Evolutionary conservation across 2,329 filamentous ascomycete genomes (phyloP).

Genomic region (Sporothrix brunneoviolacea): DNA sequence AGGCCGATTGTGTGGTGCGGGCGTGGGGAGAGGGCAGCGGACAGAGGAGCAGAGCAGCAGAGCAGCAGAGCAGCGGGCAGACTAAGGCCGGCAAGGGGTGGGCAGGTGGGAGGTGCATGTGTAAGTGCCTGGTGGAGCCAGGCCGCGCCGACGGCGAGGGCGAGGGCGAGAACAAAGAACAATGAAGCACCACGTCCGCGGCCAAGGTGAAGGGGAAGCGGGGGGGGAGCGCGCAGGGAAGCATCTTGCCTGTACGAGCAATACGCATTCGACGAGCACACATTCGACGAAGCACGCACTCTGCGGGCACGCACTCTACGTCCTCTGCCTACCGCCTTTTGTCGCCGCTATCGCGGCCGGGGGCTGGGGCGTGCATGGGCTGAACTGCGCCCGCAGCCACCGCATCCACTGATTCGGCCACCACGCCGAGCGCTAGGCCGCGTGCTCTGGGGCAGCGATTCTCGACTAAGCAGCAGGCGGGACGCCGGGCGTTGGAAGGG

Average conservation of each 20-base stretch:
- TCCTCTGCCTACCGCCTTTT: not conserved
- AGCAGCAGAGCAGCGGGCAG: not conserved
- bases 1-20: too few relatives aligned
- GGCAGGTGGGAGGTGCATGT: conserved; percentile 2
- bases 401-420: conserved; percentile 4
- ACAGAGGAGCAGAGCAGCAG: not conserved
- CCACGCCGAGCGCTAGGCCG: too few relatives aligned
- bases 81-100: not conserved
- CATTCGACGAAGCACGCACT: too few relatives aligned
- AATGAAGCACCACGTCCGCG: not conserved
- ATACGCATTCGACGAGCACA: too few relatives aligned
- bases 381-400: conserved; percentile 5
- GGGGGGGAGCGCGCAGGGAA: not conserved
- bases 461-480: too few relatives aligned
- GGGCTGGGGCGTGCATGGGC: conserved; percentile 13
- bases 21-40: too few relatives aligned
- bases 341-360: not conserved
- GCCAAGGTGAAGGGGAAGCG: not conserved
- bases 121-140: conserved; percentile 8
- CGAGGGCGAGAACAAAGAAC: conserved; percentile 1
- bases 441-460: too few relatives aligned
- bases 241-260: too few relatives aligned
- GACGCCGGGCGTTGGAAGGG: too few relatives aligned
- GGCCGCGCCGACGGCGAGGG: too few relatives aligned
- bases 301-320: too few relatives aligned